Evolutionary conservation across 2,329 filamentous ascomycete species (phyloP), one percentile per base, ranked within the genome.

Genomic region (Trichoderma breve): DNA sequence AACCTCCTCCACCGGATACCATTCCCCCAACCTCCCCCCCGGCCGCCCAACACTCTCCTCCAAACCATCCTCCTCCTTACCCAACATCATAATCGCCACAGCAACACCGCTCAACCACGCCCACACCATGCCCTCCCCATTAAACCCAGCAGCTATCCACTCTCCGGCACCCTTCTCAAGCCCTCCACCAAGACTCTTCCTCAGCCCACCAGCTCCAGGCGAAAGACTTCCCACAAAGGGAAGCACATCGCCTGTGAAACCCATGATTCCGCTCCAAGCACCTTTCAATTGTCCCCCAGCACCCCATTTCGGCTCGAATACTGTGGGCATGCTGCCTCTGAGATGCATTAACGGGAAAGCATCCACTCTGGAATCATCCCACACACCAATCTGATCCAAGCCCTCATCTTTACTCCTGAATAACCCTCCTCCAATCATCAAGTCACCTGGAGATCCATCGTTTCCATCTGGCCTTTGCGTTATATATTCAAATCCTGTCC

Each of bases 351-450:
- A 74, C 4, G 80, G 82, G 26, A 83, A 75, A 1, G 81, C 75
- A 21, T 86, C 83, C 11, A 82, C 74, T 8, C 76, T 75, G 7
- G 79, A 78, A 75, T 90, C 87, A 15, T 86, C 83, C 53, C 82
- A 82, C 2, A 84, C 73, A 0, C 86, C 87, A 0, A 89, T 57
- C 66, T 84, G 82, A 36, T 83, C 83, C 3, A 85, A 51, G 0
- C 86, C 86, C 9, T 83, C 77, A 6, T 80, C 78, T 6, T 77
- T 76, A 18, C 83, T 82, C 26, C 83, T 81, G 6, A 81, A 80
- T 70, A 88, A 84, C 0, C 86, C 88, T 0, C 88, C 88, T 2
- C 88, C 87, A 3, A 87, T 76, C 84, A 90, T 86, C 72, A 90
- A 78, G 71, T 88, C 84, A 1, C 84, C 81, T 0, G 78, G 75